These are phyloP conservation scores for Candida multigemmis DNA, from an alignment of 805 yeast genomes.

Conservation along the genomic window DNA sequence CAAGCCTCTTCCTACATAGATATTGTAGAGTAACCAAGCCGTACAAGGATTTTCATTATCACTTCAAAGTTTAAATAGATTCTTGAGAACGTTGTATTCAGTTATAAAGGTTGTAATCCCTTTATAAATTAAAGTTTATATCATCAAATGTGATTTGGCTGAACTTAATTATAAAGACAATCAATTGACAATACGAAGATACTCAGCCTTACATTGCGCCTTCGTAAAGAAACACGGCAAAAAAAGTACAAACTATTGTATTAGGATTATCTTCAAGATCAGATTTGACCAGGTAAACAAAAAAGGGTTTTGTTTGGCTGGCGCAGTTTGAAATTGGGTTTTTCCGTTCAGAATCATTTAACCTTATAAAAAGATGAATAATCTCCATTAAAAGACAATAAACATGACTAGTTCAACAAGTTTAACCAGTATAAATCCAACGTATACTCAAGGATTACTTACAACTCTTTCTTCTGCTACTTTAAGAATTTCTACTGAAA, in stretches of 20 bases:
- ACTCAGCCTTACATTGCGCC: no score
- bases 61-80: no score
- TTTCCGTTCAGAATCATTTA: background rate
- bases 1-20: no score
- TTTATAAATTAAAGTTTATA: no score
- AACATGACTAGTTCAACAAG: constrained; percentile 18
- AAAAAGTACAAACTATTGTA: background rate
- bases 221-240: no score
- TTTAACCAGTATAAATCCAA: constrained; percentile 9
- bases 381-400: constrained; percentile 15
- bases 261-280: background rate
- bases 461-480: constrained; percentile 9
- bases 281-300: background rate
- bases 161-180: no score
- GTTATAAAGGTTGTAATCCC: no score
- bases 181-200: no score
- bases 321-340: background rate
- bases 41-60: no score
- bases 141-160: no score
- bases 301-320: background rate
- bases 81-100: no score
- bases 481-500: constrained; percentile 4
- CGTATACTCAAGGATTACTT: constrained; percentile 12
- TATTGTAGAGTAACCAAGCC: no score
- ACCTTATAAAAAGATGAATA: background rate